These are phyloP conservation scores for Ustilago trichophora DNA, from an alignment of 1,284 basidiomycete genomes.

Conservation along the genomic window DNA sequence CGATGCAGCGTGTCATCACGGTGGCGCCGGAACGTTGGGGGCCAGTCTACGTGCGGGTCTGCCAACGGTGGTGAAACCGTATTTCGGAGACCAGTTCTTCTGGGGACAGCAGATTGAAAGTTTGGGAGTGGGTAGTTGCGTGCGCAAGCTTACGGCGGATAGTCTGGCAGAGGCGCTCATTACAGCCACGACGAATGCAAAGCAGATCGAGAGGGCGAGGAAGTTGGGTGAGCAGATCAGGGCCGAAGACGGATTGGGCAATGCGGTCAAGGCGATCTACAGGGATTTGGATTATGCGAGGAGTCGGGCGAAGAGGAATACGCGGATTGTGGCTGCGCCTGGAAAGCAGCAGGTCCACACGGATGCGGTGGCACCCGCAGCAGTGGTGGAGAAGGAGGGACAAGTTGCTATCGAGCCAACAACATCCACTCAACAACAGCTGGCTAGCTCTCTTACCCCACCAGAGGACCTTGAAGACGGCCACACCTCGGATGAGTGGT, in stretches of 20 bases:
- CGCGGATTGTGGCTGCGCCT: slow-evolving; percentile 14
- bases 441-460: neutral
- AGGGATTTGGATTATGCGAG: slow-evolving; percentile 61
- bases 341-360: too few species aligned
- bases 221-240: slow-evolving; percentile 72
- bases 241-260: slow-evolving; percentile 68
- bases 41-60: slow-evolving; percentile 90
- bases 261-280: slow-evolving; percentile 62
- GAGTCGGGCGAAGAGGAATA: slow-evolving; percentile 49
- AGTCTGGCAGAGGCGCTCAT: slow-evolving; percentile 79
- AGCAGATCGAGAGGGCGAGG: slow-evolving; percentile 85
- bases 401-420: neutral
- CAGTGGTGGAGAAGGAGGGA: neutral
- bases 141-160: slow-evolving; percentile 84
- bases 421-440: neutral
- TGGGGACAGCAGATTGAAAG: slow-evolving; percentile 92
- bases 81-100: slow-evolving; percentile 97
- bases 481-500: slow-evolving; percentile 49
- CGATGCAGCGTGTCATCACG: slow-evolving; percentile 94
- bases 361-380: neutral
- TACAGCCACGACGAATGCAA: slow-evolving; percentile 83
- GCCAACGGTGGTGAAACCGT: slow-evolving; percentile 94
- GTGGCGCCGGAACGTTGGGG: slow-evolving; percentile 93
- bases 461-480: slow-evolving; percentile 6
- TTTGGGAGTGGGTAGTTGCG: slow-evolving; percentile 84